Evolutionary conservation across 2,329 filamentous ascomycete genomes (phyloP).

Genomic region (Cercospora brassicicola): DNA sequence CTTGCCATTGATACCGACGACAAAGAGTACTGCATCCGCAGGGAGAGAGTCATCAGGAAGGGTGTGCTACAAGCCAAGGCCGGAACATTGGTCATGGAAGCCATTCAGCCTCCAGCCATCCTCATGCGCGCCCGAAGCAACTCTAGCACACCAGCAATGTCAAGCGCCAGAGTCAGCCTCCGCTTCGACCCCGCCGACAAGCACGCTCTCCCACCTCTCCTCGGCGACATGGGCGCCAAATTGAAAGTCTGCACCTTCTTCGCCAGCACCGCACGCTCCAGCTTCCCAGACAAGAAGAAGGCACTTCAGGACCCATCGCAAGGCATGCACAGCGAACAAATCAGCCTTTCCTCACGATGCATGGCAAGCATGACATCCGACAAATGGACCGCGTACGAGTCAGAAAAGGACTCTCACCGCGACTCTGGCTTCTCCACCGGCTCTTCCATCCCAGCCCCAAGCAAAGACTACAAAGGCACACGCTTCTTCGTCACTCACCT

Average conservation of each 20-base stretch:
- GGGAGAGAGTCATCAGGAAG: constrained; percentile 61
- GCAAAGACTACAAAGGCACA: constrained; percentile 46
- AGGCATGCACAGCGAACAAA: constrained; percentile 54
- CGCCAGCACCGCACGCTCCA: constrained; percentile 52
- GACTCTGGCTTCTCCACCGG: constrained; percentile 43
- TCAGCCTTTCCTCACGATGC: constrained; percentile 56
- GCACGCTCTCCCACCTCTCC: constrained; percentile 52
- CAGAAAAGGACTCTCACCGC: constrained; percentile 36
- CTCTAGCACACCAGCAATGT: constrained; percentile 49
- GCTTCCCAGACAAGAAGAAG: constrained; percentile 49
- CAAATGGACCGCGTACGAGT: constrained; percentile 52
- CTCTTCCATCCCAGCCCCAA: constrained; percentile 29
- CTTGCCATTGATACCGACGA: constrained; percentile 51
- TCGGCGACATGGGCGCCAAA: constrained; percentile 55
- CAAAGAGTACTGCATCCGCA: constrained; percentile 55
- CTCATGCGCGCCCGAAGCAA: constrained; percentile 48
- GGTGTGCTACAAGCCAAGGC: constrained; percentile 60
- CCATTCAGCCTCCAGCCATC: constrained; percentile 59
- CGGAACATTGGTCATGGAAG: constrained; percentile 59
- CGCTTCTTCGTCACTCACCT: constrained; percentile 63
- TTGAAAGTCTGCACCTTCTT: constrained; percentile 61
- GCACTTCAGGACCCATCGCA: constrained; percentile 50
- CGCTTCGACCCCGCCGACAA: constrained; percentile 61
- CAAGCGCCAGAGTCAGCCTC: constrained; percentile 57
- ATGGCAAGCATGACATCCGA: constrained; percentile 39